Evolutionary conservation across 2,329 filamentous ascomycete genomes (phyloP).

Genomic region (Sporothrix variecibatus): DNA sequence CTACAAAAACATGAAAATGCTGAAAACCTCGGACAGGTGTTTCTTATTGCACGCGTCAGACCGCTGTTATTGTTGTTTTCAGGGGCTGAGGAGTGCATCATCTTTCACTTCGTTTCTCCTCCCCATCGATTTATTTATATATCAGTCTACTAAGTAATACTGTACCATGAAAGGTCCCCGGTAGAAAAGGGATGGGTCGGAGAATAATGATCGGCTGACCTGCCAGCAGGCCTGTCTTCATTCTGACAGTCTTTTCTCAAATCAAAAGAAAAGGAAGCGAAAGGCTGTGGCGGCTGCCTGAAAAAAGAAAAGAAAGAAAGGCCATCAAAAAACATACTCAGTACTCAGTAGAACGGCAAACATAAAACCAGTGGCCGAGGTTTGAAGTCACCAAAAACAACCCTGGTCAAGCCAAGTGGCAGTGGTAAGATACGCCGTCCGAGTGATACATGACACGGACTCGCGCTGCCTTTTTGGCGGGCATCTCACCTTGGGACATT

Average conservation of each 20-base stretch:
- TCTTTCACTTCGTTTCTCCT: background rate
- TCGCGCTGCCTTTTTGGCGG: background rate
- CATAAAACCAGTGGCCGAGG: background rate
- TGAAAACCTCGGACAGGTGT: background rate
- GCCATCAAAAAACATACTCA: background rate
- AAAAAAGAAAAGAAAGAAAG: background rate
- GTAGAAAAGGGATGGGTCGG: background rate
- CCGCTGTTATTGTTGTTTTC: background rate
- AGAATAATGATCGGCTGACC: conserved; percentile 12
- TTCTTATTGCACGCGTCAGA: background rate
- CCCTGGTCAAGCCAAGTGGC: background rate
- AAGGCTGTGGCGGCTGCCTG: conserved; percentile 4
- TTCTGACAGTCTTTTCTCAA: background rate
- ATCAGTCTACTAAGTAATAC: background rate
- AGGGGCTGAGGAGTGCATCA: background rate
- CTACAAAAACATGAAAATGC: background rate
- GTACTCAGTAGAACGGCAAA: no score
- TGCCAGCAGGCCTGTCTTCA: background rate
- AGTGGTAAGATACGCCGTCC: background rate
- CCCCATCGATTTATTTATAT: background rate
- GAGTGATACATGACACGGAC: conserved; percentile 6
- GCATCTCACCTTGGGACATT: background rate
- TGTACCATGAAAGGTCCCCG: background rate
- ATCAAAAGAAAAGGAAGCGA: background rate
- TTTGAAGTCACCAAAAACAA: background rate